Percentiles rank a stretch among this genome's conserved stretches.
Evolutionary conservation across 1,284 basidiomycete species (phyloP).

Genomic region (Moesziomyces parantarcticus): DNA sequence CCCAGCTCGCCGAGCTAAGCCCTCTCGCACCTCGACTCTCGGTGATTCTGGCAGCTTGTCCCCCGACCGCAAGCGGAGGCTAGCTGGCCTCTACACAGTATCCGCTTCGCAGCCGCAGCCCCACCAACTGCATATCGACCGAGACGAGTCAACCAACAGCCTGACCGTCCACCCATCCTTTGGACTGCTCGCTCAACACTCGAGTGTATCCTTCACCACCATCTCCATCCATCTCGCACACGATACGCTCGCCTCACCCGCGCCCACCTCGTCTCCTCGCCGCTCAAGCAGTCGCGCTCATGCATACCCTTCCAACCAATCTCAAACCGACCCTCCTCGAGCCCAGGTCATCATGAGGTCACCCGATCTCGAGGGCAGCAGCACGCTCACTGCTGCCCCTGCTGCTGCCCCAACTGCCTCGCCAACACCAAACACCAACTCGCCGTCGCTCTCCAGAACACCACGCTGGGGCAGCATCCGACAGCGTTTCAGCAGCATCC

Average conservation of each 20-base stretch:
- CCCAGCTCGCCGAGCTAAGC: no score
- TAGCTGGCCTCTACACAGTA: no score
- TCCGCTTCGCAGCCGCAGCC: no score
- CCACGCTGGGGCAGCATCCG: slow-evolving; percentile 44
- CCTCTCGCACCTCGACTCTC: no score
- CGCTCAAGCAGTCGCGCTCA: background rate
- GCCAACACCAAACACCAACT: slow-evolving; percentile 7
- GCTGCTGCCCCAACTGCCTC: slow-evolving; percentile 11
- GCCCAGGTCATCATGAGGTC: background rate
- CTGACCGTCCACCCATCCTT: no score
- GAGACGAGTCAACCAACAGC: no score
- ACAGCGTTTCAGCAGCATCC: slow-evolving; percentile 41
- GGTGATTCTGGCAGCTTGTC: no score
- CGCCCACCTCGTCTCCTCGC: background rate
- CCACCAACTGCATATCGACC: no score
- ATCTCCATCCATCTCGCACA: no score
- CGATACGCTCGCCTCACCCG: background rate
- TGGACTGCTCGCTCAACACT: no score
- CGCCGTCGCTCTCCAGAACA: slow-evolving; percentile 12
- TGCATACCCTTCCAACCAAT: background rate
- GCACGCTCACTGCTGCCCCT: background rate
- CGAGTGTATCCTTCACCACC: no score
- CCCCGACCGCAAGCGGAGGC: no score
- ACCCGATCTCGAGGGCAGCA: background rate
- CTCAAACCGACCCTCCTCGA: background rate